Evolutionary conservation across 192 early-diverging fungal genomes (phyloP), one percentile per base, ranked within the genome.

Genomic region (Glomus cerebriforme): DNA sequence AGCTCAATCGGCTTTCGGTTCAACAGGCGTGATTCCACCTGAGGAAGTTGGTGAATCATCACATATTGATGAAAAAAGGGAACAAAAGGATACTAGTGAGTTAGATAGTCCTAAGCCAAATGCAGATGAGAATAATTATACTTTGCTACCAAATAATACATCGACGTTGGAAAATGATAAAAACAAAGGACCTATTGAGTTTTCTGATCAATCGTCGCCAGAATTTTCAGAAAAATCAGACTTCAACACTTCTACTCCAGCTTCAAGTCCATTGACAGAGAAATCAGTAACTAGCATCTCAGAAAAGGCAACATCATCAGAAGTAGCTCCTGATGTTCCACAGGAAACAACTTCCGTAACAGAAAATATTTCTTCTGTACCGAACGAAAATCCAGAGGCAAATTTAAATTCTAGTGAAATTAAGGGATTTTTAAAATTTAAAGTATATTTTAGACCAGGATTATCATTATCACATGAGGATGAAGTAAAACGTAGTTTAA

Each of bases 381-480:
- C n/a, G 2, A 65, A 15, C 0, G 13, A 65, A 0, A 65, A 29
- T 65, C 0, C 63, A 29, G 6, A 27, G 27, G 8, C 8, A 13
- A 22, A 67, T 34, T 67, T 35, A 15, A 9, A 7, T 67, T 31
- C 8, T 8, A 8, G 8, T 22, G 1, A 67, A 67, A 22, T 37
- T 37, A 67, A 34, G 37, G 65, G 65, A 31, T 34, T 31, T 67
- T 22, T 67, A 15, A 67, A 22, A 8, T 17, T 67, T 34, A 67
- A 67, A 34, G 31, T 67, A 34, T 67, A 67, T 67, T 67, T 67
- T 34, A 29, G 32, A 67, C 32, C 65, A 3, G 65, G 65, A 34
- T 67, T 67, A 37, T 67, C 65, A 22, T 34, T 34, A 19, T 13
- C 65, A 3, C 65, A 67, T 67, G 65, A 67, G 12, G 22, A 34